Base-by-base conservation (phyloP, 768 basidiomycete genomes). In the Trametes gibbosa region DNA sequence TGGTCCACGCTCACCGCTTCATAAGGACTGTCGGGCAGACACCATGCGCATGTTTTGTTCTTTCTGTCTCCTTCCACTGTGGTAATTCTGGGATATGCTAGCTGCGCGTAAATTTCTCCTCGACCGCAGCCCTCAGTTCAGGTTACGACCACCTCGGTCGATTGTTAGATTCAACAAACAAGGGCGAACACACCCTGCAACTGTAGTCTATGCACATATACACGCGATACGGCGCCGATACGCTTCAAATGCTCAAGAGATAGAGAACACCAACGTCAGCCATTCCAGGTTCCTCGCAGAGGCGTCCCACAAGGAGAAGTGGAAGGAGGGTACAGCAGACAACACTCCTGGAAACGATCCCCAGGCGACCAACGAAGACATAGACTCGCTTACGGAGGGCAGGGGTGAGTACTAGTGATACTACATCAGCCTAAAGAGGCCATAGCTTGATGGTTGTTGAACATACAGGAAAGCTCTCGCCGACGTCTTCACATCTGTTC, bases 401-500 rank as follows among this genome's bases (percentile, higher is more conserved):
- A 76, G 73, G 69, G 78, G 79, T 80, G 39, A 7, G 72, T 43
- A 5, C 23, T 6, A 16, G 40, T 3, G 13, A 19, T 5, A 41
- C 19, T n/a, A n/a, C n/a, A n/a, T n/a, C n/a, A n/a, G n/a, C n/a
- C n/a, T n/a, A 41, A 3, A 5, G 40, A 19, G 8, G 2, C 9
- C 10, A 12, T 21, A 4, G 14, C 21, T 24, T 45, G 5, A 14
- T 3, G 16, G 5, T 48, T 29, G 13, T 32, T 29, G 5, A 16
- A 48, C 13, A 19, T 61, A 17, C 61, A 81, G 86, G 86, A 21
- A 85, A 84, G 71, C 73, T 87, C 2, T 76, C 79, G 1, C 81
- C 85, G 2, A 88, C 86, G 1, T 77, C 81, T 0, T 84, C 84
- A 0, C 86, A 86, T 65, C 72, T 88, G 17, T 84, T 87, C 77